A percentile compares a stretch with the other conserved stretches of the same genome.
Conservation (phyloP, 2,329 filamentous ascomycete genomes). For the Fonsecaea nubica region DNA sequence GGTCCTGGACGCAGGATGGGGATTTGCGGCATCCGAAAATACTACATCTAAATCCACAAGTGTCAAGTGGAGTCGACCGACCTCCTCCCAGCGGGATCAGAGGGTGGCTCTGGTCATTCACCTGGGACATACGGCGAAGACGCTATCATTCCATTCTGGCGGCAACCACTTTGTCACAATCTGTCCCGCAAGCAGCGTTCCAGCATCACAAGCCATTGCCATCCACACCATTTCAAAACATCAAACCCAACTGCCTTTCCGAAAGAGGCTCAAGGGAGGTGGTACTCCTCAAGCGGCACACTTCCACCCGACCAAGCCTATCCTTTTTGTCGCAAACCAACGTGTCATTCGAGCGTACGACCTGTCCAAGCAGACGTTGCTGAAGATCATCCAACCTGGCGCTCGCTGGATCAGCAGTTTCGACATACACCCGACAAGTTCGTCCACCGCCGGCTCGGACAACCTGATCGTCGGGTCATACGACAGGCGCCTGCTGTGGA, state of each 20-base stretch:
- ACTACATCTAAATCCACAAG: conserved; percentile 64
- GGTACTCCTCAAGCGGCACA: conserved; percentile 84
- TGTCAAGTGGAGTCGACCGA: conserved; percentile 83
- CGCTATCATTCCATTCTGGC: conserved; percentile 89
- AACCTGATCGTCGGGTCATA: conserved; percentile 95
- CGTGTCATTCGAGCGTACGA: conserved; percentile 94
- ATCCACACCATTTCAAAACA: conserved; percentile 97
- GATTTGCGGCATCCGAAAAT: conserved; percentile 69
- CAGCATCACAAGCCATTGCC: conserved; percentile 70
- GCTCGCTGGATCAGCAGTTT: conserved; percentile 94
- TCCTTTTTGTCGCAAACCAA: conserved; percentile 96
- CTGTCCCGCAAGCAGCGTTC: conserved; percentile 67
- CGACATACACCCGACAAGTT: conserved; percentile 83
- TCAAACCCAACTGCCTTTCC: conserved; percentile 92
- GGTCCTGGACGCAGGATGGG: conserved; percentile 86
- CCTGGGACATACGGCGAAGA: conserved; percentile 80
- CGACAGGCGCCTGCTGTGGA: conserved; percentile 92
- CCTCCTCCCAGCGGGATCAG: conserved; percentile 72
- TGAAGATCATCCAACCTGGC: conserved; percentile 92
- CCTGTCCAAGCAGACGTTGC: conserved; percentile 84
- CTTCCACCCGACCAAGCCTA: conserved; percentile 90
- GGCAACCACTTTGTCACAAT: conserved; percentile 95
- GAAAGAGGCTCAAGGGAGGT: conserved; percentile 70
- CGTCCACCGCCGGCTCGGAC: conserved; percentile 87
- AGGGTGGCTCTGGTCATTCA: conserved; percentile 80